These are phyloP conservation scores for Achlya hypogyna DNA, from an alignment of 352 stramenopile species.

Conservation along the genomic window DNA sequence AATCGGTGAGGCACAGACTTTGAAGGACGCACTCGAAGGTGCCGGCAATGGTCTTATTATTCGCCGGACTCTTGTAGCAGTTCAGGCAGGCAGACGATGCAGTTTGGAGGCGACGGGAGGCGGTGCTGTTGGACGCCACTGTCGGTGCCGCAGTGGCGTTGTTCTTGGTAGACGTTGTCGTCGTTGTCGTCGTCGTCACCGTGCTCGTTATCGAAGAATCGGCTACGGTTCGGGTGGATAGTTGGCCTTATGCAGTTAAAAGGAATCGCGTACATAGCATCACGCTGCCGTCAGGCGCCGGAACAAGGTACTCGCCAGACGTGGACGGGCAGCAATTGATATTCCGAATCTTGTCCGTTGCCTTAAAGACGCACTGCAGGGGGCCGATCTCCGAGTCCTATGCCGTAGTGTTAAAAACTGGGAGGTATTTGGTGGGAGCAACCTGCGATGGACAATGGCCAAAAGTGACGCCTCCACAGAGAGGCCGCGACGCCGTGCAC, in stretches of 20 bases:
- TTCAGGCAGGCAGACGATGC: neutral
- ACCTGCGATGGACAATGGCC: slow-evolving; percentile 9
- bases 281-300: neutral
- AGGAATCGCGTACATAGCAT: neutral
- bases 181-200: neutral
- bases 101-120: neutral
- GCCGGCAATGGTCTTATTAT: neutral
- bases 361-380: neutral
- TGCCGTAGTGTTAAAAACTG: neutral
- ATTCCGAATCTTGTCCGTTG: neutral
- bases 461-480: slow-evolving; percentile 3
- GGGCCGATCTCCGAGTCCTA: neutral
- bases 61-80: neutral
- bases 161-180: neutral
- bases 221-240: neutral
- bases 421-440: neutral
- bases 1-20: neutral
- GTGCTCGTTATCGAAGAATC: neutral
- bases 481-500: neutral
- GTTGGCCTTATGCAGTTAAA: neutral
- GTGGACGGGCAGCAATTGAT: neutral
- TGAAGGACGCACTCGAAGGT: neutral
- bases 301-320: neutral
- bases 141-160: neutral
- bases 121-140: too few relatives aligned